phyloP scores from a whole-genome alignment of 768 basidiomycete species.

The Coprinellus aureogranulatus region DNA sequence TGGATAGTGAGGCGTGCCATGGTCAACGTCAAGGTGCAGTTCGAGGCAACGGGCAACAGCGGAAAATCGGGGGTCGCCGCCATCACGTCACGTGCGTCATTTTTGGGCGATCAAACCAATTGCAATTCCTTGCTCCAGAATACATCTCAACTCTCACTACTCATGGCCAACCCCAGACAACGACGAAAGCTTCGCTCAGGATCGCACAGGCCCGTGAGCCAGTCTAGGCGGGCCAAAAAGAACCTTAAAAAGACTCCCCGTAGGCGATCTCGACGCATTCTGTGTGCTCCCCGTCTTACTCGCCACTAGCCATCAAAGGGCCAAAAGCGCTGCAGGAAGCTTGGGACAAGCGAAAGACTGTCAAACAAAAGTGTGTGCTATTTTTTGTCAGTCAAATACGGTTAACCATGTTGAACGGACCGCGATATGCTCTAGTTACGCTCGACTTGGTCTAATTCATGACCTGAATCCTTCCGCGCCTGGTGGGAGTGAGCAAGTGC shows the following conservation, averaged over 20 bases:
- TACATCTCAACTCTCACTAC: background rate
- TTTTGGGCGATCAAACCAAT: slow-evolving; percentile 5
- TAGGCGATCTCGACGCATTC: slow-evolving; percentile 30
- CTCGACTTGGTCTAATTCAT: slow-evolving; percentile 69
- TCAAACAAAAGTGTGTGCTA: slow-evolving; percentile 80
- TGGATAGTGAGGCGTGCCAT: slow-evolving; percentile 48
- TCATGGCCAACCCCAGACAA: slow-evolving; percentile 94
- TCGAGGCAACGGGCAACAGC: slow-evolving; percentile 13
- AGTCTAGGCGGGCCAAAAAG: slow-evolving; percentile 71
- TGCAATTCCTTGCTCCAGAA: background rate
- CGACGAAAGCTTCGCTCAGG: slow-evolving; percentile 81
- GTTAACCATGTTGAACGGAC: slow-evolving; percentile 1
- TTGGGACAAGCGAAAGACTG: slow-evolving; percentile 87
- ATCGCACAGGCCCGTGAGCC: slow-evolving; percentile 68
- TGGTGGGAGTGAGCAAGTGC: slow-evolving; percentile 61
- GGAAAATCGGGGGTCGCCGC: slow-evolving; percentile 29
- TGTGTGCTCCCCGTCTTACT: background rate
- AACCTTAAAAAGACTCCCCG: slow-evolving; percentile 77
- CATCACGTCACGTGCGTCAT: slow-evolving; percentile 18
- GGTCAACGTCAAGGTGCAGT: slow-evolving; percentile 6
- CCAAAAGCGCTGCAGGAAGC: slow-evolving; percentile 78
- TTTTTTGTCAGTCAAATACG: background rate
- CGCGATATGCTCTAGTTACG: slow-evolving; percentile 52
- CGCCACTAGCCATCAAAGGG: slow-evolving; percentile 65
- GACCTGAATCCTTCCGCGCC: slow-evolving; percentile 64